A percentile compares a stretch with the other conserved stretches of the same genome.
Conservation (phyloP, 129 eudicot species). For the Chrysanthemum lavandulifolium region DNA sequence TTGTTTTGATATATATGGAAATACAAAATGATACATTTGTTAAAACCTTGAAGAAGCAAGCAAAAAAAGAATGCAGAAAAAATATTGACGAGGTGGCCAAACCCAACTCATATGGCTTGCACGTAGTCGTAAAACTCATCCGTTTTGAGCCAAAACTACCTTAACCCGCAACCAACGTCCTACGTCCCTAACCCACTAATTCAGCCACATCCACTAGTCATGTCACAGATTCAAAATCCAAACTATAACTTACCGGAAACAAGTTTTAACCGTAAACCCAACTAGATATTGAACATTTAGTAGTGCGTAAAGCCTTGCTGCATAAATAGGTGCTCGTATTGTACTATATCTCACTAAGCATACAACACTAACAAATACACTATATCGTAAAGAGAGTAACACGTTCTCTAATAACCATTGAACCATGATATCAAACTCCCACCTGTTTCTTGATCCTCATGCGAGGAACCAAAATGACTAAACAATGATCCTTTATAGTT, state of each 20-base stretch:
- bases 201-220: not conserved
- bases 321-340: not conserved
- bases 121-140: not conserved
- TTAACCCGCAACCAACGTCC: not conserved
- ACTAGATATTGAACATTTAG: not conserved
- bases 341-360: not conserved
- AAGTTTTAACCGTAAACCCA: not conserved
- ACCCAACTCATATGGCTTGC: not conserved
- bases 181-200: not conserved
- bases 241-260: not conserved
- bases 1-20: too few relatives aligned
- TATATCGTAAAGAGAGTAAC: not conserved
- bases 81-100: not conserved
- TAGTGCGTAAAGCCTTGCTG: not conserved
- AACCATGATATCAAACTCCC: not conserved
- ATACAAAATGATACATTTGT: too few relatives aligned
- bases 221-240: too few relatives aligned
- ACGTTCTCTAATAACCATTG: not conserved
- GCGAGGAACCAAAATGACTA: not conserved
- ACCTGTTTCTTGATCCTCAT: not conserved
- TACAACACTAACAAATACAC: not conserved
- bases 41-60: too few relatives aligned
- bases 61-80: too few relatives aligned
- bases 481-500: not conserved
- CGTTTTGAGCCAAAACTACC: not conserved